phyloP scores from a whole-genome alignment of 805 yeast genomes.

The Yamadazyma tumulicola region DNA sequence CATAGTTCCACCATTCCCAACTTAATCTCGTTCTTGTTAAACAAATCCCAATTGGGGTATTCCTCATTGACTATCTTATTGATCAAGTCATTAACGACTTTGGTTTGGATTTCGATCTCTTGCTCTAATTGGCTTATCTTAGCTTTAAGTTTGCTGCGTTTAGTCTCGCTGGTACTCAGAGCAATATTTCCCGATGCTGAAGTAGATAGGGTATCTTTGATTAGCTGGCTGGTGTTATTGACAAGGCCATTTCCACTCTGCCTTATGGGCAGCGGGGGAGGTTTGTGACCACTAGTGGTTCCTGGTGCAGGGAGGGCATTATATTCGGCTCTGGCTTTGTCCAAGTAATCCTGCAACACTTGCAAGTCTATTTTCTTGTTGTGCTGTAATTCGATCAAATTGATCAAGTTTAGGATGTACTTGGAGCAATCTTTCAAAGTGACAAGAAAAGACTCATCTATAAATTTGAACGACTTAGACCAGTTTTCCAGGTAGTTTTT shows the following conservation, averaged over 20 bases:
- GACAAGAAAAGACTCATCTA: constrained; percentile 79
- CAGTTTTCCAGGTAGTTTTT: constrained; percentile 38
- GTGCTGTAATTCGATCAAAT: constrained; percentile 77
- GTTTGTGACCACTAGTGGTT: constrained; percentile 9
- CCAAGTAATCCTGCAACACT: constrained; percentile 73
- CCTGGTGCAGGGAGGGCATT: constrained; percentile 20
- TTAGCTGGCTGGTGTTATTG: constrained; percentile 40
- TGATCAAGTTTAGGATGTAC: constrained; percentile 46
- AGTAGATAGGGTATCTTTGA: constrained; percentile 50
- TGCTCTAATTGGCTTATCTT: constrained; percentile 42
- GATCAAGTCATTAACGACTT: constrained; percentile 45
- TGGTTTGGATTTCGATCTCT: constrained; percentile 43
- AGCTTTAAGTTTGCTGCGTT: constrained; percentile 39
- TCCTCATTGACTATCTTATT: constrained; percentile 46
- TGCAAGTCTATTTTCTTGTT: constrained; percentile 90
- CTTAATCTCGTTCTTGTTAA: constrained; percentile 75
- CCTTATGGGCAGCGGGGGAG: constrained; percentile 33
- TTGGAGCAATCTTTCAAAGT: constrained; percentile 85
- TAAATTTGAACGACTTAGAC: constrained; percentile 38
- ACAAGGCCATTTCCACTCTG: constrained; percentile 31
- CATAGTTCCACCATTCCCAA: constrained; percentile 69
- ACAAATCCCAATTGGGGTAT: constrained; percentile 68
- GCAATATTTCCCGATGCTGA: constrained; percentile 42
- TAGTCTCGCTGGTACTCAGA: constrained; percentile 40
- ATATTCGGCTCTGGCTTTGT: constrained; percentile 67